A percentile compares a stretch with the other conserved stretches of the same genome.
Conservation (phyloP, 495 filamentous ascomycete genomes). For the Talaromyces nanjingensis region DNA sequence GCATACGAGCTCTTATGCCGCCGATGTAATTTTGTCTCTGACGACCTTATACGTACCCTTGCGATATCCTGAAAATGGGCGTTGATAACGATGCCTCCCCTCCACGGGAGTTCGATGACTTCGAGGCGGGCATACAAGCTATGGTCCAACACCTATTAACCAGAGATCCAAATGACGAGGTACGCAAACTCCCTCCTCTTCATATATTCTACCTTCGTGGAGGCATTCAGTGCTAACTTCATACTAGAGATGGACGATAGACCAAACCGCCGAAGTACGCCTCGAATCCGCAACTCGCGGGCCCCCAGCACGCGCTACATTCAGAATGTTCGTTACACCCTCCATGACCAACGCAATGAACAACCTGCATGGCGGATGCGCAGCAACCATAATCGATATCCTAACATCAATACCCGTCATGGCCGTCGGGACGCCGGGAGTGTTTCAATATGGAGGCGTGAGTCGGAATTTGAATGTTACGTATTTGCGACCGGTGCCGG, state of each 20-base stretch:
- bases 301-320: slow-evolving; percentile 28
- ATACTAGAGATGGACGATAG: slow-evolving; percentile 29
- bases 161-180: not conserved
- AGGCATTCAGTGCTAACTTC: not conserved
- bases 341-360: slow-evolving; percentile 50
- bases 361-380: slow-evolving; percentile 66
- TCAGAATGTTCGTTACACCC: slow-evolving; percentile 43
- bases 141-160: not conserved
- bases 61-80: not conserved
- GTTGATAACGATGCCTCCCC: not conserved
- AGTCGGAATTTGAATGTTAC: slow-evolving; percentile 60
- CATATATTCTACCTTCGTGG: not conserved
- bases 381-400: slow-evolving; percentile 59
- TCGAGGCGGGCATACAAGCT: not conserved
- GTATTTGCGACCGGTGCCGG: slow-evolving; percentile 56
- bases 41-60: not conserved
- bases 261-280: slow-evolving; percentile 27
- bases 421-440: slow-evolving; percentile 51
- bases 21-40: not conserved
- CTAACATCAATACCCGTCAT: slow-evolving; percentile 54
- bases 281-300: slow-evolving; percentile 34
- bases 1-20: not conserved
- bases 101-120: not conserved
- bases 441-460: slow-evolving; percentile 57
- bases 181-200: not conserved